Evolutionary conservation across 2,329 filamentous ascomycete genomes (phyloP).

Genomic region (Penicillium sp.): DNA sequence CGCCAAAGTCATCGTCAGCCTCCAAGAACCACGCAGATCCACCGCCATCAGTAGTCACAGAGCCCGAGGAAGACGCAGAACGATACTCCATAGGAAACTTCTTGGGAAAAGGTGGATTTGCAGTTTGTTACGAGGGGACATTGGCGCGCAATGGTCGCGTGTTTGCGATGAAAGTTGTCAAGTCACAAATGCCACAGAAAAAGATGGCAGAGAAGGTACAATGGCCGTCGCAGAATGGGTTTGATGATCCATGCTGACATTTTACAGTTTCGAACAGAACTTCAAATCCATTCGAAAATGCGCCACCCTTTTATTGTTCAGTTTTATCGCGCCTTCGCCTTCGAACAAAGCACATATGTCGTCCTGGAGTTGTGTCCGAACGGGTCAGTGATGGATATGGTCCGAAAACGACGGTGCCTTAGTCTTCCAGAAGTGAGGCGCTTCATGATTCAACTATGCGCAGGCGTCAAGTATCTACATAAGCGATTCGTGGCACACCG

Average conservation of each 20-base stretch:
- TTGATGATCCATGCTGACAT: constrained; percentile 11
- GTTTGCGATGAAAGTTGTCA: constrained; percentile 57
- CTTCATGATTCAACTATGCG: constrained; percentile 92
- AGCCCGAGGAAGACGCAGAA: constrained; percentile 51
- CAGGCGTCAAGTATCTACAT: constrained; percentile 98
- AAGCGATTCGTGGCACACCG: constrained; percentile 93
- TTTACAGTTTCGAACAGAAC: constrained; percentile 71
- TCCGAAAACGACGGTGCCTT: constrained; percentile 85
- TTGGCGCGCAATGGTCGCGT: constrained; percentile 48
- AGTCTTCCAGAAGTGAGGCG: constrained; percentile 93
- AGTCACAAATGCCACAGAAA: constrained; percentile 53
- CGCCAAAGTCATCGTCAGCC: constrained; percentile 37
- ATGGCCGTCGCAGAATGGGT: background rate
- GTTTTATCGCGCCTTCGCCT: constrained; percentile 92
- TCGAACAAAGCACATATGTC: constrained; percentile 85
- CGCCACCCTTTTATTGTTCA: constrained; percentile 93
- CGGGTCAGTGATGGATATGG: constrained; percentile 96
- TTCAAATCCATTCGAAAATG: constrained; percentile 99
- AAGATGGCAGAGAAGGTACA: constrained; percentile 57
- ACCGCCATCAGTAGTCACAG: constrained; percentile 49
- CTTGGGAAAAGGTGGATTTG: constrained; percentile 56
- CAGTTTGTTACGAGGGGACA: constrained; percentile 55
- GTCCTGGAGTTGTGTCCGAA: constrained; percentile 94
- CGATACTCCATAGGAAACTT: constrained; percentile 51
- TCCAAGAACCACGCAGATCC: constrained; percentile 51